Evolutionary conservation across 257 asterid genomes (phyloP), one percentile per base, ranked within the genome.

Genomic region (Rubia yunnanensis): DNA sequence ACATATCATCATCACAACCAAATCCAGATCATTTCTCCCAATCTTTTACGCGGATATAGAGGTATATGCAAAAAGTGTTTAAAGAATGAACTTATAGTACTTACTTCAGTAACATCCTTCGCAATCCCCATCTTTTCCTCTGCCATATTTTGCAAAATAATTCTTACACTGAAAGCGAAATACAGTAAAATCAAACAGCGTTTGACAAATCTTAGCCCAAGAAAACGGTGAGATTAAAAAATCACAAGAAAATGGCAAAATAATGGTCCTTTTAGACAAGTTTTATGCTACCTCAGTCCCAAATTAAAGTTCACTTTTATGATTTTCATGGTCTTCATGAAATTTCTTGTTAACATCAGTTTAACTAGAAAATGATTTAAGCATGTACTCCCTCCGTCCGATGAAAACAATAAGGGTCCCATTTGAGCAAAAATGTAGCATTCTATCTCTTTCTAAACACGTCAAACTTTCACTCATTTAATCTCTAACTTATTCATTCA

Each of bases 21-120:
- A 68, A 60, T 58, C 32, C 55, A 44, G 5, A 11, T 72, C 63
- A 72, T 57, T 65, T n/a, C 46, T 30, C 8, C 2, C 14, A 27
- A 63, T 48, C 70, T 14, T 54, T 13, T 24, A 30, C 66, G 31
- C 66, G 20, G 54, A 32, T 70, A 32, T 70, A 20, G 70, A 64
- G 54, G 24, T 27, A 22, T 32, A 62, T 5, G 34, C 30, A 48
- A 36, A 44, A 15, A 64, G 67, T 31, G 52, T 64, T 36, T 64
- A 30, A 64, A 66, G 55, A 65, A 44, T 52, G 49, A 20, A 64
- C 34, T 32, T 30, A 6, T 30, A 35, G 78, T 4, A 76, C 95
- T 79, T 73, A 89, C 98, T 79, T 85, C 96, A 75, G 97, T 92
- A 52, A 92, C 81, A 83, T 92, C 95, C 87, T 87, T 92, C 1